phyloP scores from a whole-genome alignment of 202 grass and related monocot genomes.

The Carex arenaria region DNA sequence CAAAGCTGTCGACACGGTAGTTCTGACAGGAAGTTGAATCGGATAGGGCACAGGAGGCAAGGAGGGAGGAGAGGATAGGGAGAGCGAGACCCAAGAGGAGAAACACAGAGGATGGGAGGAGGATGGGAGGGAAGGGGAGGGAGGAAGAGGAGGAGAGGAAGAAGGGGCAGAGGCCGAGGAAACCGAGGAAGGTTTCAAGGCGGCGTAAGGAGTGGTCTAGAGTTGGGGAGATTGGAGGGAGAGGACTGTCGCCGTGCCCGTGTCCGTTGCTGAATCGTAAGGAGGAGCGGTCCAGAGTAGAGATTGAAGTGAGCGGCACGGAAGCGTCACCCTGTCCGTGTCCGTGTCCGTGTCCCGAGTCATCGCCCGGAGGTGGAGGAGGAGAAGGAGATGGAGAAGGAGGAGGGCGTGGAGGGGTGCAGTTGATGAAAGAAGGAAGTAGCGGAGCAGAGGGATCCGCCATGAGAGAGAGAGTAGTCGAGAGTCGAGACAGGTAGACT shows the following conservation, averaged over 20 bases:
- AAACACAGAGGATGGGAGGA: constrained; percentile 5
- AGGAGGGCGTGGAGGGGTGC: not conserved
- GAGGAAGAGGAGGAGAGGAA: not conserved
- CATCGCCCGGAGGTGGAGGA: not conserved
- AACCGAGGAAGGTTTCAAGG: constrained; percentile 53
- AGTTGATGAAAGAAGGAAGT: not conserved
- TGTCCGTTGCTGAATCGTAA: not conserved
- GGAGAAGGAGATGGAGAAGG: not conserved
- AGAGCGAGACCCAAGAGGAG: constrained; percentile 53
- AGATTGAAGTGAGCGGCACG: too few species aligned
- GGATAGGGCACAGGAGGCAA: constrained; percentile 42
- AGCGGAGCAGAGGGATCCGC: not conserved
- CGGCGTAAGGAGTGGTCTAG: constrained; percentile 45
- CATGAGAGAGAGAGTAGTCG: not conserved
- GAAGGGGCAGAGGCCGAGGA: constrained; percentile 24
- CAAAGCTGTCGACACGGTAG: constrained; percentile 65
- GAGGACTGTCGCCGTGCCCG: not conserved
- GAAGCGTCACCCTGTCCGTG: too few species aligned
- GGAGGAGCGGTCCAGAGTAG: too few species aligned
- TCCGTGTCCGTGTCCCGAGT: too few species aligned
- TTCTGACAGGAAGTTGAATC: constrained; percentile 27
- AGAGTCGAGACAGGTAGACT: too few species aligned
- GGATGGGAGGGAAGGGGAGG: not conserved
- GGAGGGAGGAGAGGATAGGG: constrained; percentile 25
- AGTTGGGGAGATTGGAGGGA: not conserved